phyloP scores from a whole-genome alignment of 257 asterid species.

The Phtheirospermum japonicum region DNA sequence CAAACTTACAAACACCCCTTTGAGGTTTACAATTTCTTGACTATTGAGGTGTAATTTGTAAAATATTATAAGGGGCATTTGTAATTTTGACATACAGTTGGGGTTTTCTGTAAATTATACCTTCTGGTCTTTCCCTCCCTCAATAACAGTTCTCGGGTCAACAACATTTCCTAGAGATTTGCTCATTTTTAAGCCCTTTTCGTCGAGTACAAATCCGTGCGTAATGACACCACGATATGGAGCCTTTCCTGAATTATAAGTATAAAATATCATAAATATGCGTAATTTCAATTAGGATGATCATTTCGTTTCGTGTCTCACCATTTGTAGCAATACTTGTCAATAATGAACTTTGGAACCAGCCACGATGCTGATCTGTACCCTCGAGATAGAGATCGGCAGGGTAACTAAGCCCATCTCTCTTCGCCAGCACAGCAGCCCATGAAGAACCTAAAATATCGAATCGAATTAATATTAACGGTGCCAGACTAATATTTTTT shows the following conservation, averaged over 20 bases:
- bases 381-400: constrained; percentile 99
- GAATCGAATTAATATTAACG: constrained; percentile 8
- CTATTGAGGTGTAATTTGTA: neutral
- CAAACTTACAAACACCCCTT: neutral
- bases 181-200: constrained; percentile 96
- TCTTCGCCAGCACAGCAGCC: constrained; percentile 94
- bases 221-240: constrained; percentile 85
- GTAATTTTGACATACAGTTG: neutral
- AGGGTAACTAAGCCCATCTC: constrained; percentile 73
- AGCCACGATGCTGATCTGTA: constrained; percentile 99
- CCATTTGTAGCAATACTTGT: constrained; percentile 95
- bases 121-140: constrained; percentile 85
- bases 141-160: constrained; percentile 84
- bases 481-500: neutral
- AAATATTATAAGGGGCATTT: neutral
- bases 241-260: constrained; percentile 70
- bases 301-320: constrained; percentile 27
- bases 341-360: constrained; percentile 96
- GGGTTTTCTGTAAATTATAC: constrained; percentile 33
- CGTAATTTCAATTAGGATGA: constrained; percentile 11
- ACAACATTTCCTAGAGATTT: constrained; percentile 95
- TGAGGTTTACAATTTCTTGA: neutral
- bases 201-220: constrained; percentile 96
- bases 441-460: constrained; percentile 83
- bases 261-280: constrained; percentile 13